Evolutionary conservation across 805 yeast genomes (phyloP), one percentile per base, ranked within the genome.

Genomic region (Torulaspora quercuum): DNA sequence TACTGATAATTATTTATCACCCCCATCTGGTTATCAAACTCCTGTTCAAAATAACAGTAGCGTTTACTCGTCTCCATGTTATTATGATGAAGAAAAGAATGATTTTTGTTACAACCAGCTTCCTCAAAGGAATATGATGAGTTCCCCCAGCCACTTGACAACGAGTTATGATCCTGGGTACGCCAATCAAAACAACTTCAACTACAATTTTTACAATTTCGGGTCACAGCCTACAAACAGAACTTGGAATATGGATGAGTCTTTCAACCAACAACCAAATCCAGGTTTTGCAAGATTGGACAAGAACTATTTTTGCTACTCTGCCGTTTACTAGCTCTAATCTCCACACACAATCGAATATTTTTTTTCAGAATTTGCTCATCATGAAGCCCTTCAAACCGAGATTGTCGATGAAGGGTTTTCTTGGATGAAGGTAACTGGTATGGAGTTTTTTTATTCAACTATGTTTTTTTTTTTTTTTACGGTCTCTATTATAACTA

Each of bases 301-400:
- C 16, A 31, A 19, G 22, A 39, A 39, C 31, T 43, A 43, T 26
- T 40, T 37, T 27, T 39, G 41, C 24, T 45, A 43, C 27, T 33
- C 45, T 17, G 41, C 47, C 15, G 46, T 42, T 11, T 44, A 44
- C 32, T 44, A 24, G 9, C 25, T 21, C 18, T 59, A 80, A 11
- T 79, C 68, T 37, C 88, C 90, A 15, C 92, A 95, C 4, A 4
- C 8, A 16, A 27, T n/a, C 19, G 27, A n/a, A 27, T 27, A 12
- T 8, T 27, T 12, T 16, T 11, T 16, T 16, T 13, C 5, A n/a
- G 10, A 17, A 10, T 21, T 27, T 21, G 22, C 8, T 27, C 19
- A 16, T 27, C n/a, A 5, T 14, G 3, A 12, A 9, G 10, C 17
- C 10, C 4, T 25, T 15, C 19, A 13, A 15, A 25, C n/a, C n/a